phyloP scores from a whole-genome alignment of 148 eudicot species.

The Rhododendron mucronatum region DNA sequence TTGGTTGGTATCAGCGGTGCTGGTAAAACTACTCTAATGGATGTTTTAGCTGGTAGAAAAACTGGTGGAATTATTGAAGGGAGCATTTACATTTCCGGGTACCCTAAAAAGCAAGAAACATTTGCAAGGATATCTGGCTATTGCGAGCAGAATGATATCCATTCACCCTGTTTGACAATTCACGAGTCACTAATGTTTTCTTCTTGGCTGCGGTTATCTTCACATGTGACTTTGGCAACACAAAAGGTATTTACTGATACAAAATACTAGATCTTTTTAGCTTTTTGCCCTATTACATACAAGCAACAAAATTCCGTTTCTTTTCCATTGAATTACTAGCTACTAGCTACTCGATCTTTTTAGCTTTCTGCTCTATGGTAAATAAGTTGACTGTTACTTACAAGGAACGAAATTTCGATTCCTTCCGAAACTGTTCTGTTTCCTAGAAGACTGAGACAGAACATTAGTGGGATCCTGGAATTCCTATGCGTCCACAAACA shows the following conservation, averaged over 20 bases:
- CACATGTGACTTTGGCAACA: constrained; percentile 48
- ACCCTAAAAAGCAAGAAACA: constrained; percentile 83
- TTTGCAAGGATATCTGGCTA: constrained; percentile 95
- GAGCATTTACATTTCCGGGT: constrained; percentile 69
- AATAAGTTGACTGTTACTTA: not conserved
- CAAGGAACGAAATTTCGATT: not conserved
- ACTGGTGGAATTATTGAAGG: constrained; percentile 90
- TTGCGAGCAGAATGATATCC: constrained; percentile 90
- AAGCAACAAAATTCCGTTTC: not conserved
- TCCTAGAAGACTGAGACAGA: not conserved
- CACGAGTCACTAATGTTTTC: constrained; percentile 81
- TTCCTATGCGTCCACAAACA: not conserved
- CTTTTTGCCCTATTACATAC: not conserved
- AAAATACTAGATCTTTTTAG: not conserved
- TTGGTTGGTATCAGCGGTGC: constrained; percentile 97
- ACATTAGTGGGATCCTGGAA: not conserved
- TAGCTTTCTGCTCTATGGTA: not conserved
- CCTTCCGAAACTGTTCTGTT: not conserved
- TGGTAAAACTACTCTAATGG: constrained; percentile 99
- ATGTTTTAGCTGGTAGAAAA: constrained; percentile 94
- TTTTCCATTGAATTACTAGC: constrained; percentile 8
- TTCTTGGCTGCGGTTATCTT: constrained; percentile 86
- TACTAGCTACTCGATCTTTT: not conserved
- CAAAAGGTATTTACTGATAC: constrained; percentile 40
- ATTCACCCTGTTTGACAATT: constrained; percentile 88